These are phyloP conservation scores for Eleusine coracana DNA, from an alignment of 176 grass and related monocot genomes.

Conservation along the genomic window DNA sequence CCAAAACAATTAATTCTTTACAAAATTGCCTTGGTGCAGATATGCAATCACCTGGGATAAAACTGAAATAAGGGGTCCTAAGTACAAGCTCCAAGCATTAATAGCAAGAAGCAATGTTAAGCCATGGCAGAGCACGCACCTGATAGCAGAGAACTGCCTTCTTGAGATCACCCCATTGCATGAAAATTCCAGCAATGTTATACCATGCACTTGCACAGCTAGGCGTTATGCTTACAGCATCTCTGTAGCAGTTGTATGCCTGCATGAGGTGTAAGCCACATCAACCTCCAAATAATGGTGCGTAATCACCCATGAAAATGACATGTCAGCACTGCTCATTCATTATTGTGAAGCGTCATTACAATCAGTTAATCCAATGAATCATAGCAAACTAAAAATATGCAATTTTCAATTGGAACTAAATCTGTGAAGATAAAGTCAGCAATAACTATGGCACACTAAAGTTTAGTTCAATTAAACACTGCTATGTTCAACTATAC, in stretches of 20 bases:
- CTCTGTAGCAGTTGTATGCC: slow-evolving; percentile 71
- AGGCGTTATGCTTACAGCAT: slow-evolving; percentile 65
- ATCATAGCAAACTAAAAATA: background rate
- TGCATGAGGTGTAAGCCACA: slow-evolving; percentile 35
- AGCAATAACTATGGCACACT: background rate
- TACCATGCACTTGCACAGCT: slow-evolving; percentile 76
- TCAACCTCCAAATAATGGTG: slow-evolving; percentile 1
- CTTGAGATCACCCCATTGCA: slow-evolving; percentile 68
- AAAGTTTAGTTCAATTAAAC: slow-evolving; percentile 1
- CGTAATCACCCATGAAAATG: background rate
- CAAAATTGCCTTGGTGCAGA: background rate
- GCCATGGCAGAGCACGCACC: slow-evolving; percentile 33
- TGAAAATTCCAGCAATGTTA: slow-evolving; percentile 72
- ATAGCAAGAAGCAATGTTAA: background rate
- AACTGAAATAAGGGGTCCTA: background rate
- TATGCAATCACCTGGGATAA: background rate
- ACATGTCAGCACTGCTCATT: background rate
- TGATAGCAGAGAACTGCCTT: slow-evolving; percentile 73
- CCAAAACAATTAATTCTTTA: too few relatives aligned
- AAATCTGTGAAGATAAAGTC: background rate
- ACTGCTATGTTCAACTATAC: background rate
- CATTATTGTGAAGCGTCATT: background rate
- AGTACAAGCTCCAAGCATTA: slow-evolving; percentile 6
- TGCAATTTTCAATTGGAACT: background rate
- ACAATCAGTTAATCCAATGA: background rate